Conservation (phyloP, 306 rosid genomes). For the Dryas drummondii region DNA sequence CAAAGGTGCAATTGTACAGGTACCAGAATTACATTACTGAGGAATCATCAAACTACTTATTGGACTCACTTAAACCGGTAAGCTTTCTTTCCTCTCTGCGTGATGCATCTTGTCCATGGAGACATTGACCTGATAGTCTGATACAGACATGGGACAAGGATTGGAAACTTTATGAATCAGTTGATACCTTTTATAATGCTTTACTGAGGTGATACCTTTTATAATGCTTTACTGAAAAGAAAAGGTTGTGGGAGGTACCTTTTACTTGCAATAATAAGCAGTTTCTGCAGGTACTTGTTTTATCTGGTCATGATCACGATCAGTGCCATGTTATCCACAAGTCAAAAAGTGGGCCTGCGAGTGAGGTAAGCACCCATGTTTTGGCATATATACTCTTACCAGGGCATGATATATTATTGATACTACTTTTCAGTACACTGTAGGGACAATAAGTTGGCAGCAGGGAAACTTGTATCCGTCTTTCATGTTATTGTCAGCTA, state of each 20-base stretch:
- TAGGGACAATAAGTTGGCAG: slow-evolving; percentile 91
- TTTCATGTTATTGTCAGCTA: slow-evolving; percentile 74
- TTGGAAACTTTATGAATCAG: neutral
- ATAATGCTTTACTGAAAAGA: neutral
- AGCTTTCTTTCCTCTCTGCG: slow-evolving; percentile 31
- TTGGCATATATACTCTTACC: slow-evolving; percentile 14
- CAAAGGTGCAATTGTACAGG: slow-evolving; percentile 32
- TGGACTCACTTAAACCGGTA: slow-evolving; percentile 61
- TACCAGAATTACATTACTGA: slow-evolving; percentile 62
- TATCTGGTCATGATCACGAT: slow-evolving; percentile 91
- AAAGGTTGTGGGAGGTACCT: neutral
- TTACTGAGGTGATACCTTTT: neutral
- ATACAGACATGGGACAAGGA: neutral
- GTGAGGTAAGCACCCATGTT: slow-evolving; percentile 58
- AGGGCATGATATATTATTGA: slow-evolving; percentile 33
- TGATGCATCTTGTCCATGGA: slow-evolving; percentile 25
- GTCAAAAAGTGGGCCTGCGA: slow-evolving; percentile 47
- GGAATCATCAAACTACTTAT: slow-evolving; percentile 55
- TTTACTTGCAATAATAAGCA: slow-evolving; percentile 22
- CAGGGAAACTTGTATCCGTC: slow-evolving; percentile 82
- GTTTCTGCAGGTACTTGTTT: slow-evolving; percentile 55
- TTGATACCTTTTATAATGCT: neutral
- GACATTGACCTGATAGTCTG: slow-evolving; percentile 16
- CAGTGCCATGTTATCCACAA: slow-evolving; percentile 66
- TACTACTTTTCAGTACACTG: slow-evolving; percentile 66